Evolutionary conservation across 345 rosid genomes (phyloP).

Genomic region (Melaleuca quinquenervia): DNA sequence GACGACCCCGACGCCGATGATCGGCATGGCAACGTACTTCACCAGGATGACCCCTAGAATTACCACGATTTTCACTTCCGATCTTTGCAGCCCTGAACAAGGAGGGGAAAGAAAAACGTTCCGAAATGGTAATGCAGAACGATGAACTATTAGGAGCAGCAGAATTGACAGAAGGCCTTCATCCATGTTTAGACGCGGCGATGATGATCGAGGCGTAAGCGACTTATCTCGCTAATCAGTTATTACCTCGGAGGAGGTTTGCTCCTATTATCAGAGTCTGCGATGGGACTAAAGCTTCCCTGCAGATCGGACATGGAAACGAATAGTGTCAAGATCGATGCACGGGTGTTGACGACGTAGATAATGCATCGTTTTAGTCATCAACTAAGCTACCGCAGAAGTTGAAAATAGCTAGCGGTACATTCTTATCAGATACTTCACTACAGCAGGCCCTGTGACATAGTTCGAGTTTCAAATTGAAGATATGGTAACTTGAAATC

Average conservation of each 20-base stretch:
- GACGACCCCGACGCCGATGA: conserved; percentile 6
- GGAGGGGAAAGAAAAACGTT: background rate
- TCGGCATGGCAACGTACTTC: conserved; percentile 9
- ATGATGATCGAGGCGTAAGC: background rate
- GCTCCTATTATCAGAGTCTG: conserved; percentile 33
- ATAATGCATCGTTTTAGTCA: background rate
- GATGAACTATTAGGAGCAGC: background rate
- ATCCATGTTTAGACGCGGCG: background rate
- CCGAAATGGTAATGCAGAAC: background rate
- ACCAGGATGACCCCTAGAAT: conserved; percentile 7
- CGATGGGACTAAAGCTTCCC: conserved; percentile 27
- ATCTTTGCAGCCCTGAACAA: conserved; percentile 7
- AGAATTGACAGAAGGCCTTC: background rate
- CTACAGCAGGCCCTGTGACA: background rate
- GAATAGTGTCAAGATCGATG: background rate
- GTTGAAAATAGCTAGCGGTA: too few relatives aligned
- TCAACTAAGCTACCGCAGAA: background rate
- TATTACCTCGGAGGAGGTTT: conserved; percentile 31
- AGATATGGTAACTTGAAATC: background rate
- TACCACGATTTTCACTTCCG: background rate
- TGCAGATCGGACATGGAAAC: conserved; percentile 1
- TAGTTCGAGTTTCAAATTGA: background rate
- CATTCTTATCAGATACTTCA: background rate
- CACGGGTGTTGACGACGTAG: background rate
- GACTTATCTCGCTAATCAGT: background rate